Evolutionary conservation across 2,329 filamentous ascomycete species (phyloP).

Genomic region (Niveomyces coronatus): DNA sequence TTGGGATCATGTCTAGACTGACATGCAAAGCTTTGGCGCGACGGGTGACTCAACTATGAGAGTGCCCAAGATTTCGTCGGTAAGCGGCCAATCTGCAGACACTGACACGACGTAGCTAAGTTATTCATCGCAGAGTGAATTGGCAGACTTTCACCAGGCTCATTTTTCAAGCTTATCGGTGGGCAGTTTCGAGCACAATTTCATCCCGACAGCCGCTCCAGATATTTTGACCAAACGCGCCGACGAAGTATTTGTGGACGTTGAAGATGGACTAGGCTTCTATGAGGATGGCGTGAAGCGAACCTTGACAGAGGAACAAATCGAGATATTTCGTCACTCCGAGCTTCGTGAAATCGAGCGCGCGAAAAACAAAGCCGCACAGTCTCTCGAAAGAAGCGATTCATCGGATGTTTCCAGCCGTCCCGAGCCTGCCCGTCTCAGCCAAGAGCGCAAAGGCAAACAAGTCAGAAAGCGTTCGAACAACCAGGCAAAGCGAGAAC

Average conservation of each 20-base stretch:
- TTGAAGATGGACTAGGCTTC: conserved; percentile 64
- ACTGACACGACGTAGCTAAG: background rate
- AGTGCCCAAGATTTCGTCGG: conserved; percentile 3
- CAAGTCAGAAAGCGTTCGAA: conserved; percentile 27
- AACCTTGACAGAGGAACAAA: conserved; percentile 84
- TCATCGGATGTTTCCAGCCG: conserved; percentile 12
- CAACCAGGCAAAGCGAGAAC: conserved; percentile 29
- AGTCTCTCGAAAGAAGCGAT: conserved; percentile 3
- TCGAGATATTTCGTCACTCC: conserved; percentile 80
- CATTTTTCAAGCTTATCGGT: conserved; percentile 46
- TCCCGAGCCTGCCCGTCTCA: background rate
- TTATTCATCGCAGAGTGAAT: conserved; percentile 41
- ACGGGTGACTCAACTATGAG: too few relatives aligned
- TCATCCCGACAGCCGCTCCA: conserved; percentile 26
- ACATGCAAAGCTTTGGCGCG: too few relatives aligned
- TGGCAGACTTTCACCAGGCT: conserved; percentile 44
- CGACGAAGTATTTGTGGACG: conserved; percentile 22
- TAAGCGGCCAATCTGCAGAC: too few relatives aligned
- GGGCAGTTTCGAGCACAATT: conserved; percentile 34
- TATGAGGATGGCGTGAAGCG: conserved; percentile 81
- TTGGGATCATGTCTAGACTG: too few relatives aligned
- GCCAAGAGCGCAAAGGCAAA: conserved; percentile 14
- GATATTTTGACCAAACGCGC: conserved; percentile 21
- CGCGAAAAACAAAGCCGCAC: conserved; percentile 27
- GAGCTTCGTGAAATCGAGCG: conserved; percentile 67